Evolutionary conservation across 2,329 filamentous ascomycete genomes (phyloP).

Genomic region (Sporothrix curviconia): DNA sequence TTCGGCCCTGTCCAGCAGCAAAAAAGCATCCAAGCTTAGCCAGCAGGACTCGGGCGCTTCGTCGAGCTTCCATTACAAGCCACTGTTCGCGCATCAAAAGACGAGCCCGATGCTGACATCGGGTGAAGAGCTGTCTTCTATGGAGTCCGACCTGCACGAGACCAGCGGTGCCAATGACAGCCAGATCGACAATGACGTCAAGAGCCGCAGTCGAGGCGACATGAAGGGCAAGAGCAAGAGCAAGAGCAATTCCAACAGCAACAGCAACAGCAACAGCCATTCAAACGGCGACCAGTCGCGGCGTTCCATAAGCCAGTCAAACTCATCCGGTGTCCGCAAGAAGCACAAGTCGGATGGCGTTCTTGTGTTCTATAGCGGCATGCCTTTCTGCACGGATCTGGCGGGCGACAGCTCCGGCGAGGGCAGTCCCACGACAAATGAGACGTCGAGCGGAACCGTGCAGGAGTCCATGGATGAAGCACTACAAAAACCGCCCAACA

Average conservation of each 20-base stretch:
- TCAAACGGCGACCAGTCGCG: slow-evolving; percentile 37
- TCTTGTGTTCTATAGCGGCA: slow-evolving; percentile 77
- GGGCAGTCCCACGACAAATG: slow-evolving; percentile 40
- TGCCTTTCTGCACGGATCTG: slow-evolving; percentile 73
- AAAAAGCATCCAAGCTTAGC: slow-evolving; percentile 35
- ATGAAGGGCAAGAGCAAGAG: slow-evolving; percentile 32
- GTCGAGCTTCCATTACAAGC: slow-evolving; percentile 56
- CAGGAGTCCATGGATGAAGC: slow-evolving; percentile 21
- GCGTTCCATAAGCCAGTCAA: slow-evolving; percentile 43
- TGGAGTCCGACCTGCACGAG: slow-evolving; percentile 37
- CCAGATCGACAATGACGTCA: not conserved
- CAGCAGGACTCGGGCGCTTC: slow-evolving; percentile 34
- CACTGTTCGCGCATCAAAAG: slow-evolving; percentile 50
- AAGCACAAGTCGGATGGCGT: slow-evolving; percentile 60
- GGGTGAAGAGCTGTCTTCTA: slow-evolving; percentile 36
- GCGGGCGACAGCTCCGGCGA: slow-evolving; percentile 53
- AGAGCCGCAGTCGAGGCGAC: not conserved
- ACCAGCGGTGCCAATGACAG: slow-evolving; percentile 31
- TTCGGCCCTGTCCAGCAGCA: slow-evolving; percentile 30
- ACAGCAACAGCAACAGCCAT: slow-evolving; percentile 38
- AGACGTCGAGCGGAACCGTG: slow-evolving; percentile 40
- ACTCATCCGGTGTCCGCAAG: slow-evolving; percentile 39
- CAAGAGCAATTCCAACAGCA: not conserved
- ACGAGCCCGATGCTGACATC: slow-evolving; percentile 41
- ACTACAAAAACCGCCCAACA: slow-evolving; percentile 21